Percentiles rank a stretch among this genome's conserved stretches.
These are phyloP conservation scores for Fomes fomentarius DNA, from an alignment of 1,284 basidiomycete genomes.

Conservation along the genomic window DNA sequence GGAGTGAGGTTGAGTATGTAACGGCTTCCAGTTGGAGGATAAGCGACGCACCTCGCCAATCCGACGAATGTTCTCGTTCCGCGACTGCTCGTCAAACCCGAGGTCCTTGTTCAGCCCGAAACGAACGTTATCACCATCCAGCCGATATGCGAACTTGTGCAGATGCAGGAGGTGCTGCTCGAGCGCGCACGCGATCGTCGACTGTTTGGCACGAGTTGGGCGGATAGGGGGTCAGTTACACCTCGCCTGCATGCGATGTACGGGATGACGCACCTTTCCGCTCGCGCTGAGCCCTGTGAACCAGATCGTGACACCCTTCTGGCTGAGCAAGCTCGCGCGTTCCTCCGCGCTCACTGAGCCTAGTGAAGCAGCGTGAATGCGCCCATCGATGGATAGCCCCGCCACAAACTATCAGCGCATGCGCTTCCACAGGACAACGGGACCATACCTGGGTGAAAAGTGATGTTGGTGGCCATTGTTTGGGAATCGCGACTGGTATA, in stretches of 20 bases:
- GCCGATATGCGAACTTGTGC: conserved; percentile 85
- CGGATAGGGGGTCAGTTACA: neutral
- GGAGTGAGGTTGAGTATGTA: no score
- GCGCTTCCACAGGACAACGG: neutral
- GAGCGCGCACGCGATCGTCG: conserved; percentile 95
- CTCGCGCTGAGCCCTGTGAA: conserved; percentile 92
- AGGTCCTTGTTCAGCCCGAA: conserved; percentile 99
- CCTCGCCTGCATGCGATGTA: neutral
- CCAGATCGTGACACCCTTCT: conserved; percentile 92
- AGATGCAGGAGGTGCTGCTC: conserved; percentile 95
- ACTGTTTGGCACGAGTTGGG: conserved; percentile 52
- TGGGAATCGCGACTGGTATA: neutral
- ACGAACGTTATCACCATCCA: conserved; percentile 97
- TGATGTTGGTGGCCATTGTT: conserved; percentile 84
- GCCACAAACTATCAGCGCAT: no score
- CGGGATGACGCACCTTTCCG: conserved; percentile 68
- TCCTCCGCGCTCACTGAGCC: conserved; percentile 77
- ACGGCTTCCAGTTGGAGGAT: no score
- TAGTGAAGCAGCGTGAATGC: no score
- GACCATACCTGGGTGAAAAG: conserved; percentile 68
- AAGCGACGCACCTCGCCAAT: conserved; percentile 83
- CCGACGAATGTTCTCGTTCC: conserved; percentile 96
- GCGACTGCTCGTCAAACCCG: conserved; percentile 93
- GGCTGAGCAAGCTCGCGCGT: conserved; percentile 69
- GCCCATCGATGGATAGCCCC: no score